These are phyloP conservation scores for Diaporthe caulivora DNA, from an alignment of 2,329 filamentous ascomycete species.

Conservation along the genomic window DNA sequence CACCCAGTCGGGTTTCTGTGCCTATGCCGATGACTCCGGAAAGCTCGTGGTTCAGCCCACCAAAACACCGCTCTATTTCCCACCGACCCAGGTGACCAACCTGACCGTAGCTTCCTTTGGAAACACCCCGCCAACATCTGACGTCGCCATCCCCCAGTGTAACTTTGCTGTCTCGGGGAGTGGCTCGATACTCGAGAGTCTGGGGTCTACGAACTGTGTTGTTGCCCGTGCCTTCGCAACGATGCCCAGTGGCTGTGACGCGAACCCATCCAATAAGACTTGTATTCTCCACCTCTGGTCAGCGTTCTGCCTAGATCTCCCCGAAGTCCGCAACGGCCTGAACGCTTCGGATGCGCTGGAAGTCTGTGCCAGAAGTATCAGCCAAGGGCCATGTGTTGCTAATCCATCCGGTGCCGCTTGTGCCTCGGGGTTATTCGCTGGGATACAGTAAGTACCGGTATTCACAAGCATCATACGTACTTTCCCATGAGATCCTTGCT, in stretches of 20 bases:
- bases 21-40: neutral
- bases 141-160: neutral
- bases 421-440: neutral
- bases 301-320: neutral
- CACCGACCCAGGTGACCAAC: neutral
- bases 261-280: neutral
- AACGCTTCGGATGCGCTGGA: neutral
- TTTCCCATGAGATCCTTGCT: neutral
- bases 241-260: neutral
- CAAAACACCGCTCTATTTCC: neutral
- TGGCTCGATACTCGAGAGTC: neutral
- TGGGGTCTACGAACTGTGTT: neutral
- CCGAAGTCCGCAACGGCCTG: neutral
- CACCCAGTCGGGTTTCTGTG: conserved; percentile 3
- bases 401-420: conserved; percentile 1
- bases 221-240: neutral
- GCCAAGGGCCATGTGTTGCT: neutral
- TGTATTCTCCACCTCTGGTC: neutral
- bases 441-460: neutral
- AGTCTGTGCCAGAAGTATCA: neutral
- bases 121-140: neutral
- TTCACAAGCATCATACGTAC: neutral
- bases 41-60: conserved; percentile 12
- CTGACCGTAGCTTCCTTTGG: neutral
- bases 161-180: conserved; percentile 3